Evolutionary conservation across 352 stramenopile genomes (phyloP).

Genomic region (Phytophthora parvispora): DNA sequence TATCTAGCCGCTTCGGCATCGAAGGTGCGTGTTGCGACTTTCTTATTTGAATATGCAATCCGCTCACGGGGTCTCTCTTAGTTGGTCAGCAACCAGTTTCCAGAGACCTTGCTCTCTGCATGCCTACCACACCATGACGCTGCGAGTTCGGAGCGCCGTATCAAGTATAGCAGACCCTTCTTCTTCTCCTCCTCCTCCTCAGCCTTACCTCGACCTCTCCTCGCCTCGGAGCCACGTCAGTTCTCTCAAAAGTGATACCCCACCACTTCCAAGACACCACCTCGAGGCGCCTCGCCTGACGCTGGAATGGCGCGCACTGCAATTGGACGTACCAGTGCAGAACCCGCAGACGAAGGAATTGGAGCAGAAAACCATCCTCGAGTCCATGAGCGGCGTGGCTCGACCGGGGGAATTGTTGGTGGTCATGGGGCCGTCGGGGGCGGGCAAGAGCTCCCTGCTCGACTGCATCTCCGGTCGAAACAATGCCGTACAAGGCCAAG

Average conservation of each 20-base stretch:
- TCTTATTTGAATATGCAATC: neutral
- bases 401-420: conserved; percentile 68
- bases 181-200: neutral
- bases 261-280: neutral
- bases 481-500: conserved; percentile 60
- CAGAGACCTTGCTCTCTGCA: neutral
- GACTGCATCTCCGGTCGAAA: conserved; percentile 95
- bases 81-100: neutral
- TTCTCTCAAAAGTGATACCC: conserved; percentile 17
- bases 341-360: conserved; percentile 45
- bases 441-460: conserved; percentile 94
- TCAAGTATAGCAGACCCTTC: neutral
- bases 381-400: conserved; percentile 54
- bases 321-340: conserved; percentile 42
- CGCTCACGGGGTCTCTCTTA: neutral
- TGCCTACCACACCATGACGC: neutral
- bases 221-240: neutral
- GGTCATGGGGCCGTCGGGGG: conserved; percentile 74
- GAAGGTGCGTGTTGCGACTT: neutral
- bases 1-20: neutral
- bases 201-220: neutral
- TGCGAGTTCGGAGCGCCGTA: neutral
- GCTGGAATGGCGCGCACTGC: conserved; percentile 53
- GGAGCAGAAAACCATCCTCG: conserved; percentile 66
- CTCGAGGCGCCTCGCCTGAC: conserved; percentile 25